These are phyloP conservation scores for Penicillium thymicola DNA, from an alignment of 2,329 filamentous ascomycete genomes.

Conservation along the genomic window DNA sequence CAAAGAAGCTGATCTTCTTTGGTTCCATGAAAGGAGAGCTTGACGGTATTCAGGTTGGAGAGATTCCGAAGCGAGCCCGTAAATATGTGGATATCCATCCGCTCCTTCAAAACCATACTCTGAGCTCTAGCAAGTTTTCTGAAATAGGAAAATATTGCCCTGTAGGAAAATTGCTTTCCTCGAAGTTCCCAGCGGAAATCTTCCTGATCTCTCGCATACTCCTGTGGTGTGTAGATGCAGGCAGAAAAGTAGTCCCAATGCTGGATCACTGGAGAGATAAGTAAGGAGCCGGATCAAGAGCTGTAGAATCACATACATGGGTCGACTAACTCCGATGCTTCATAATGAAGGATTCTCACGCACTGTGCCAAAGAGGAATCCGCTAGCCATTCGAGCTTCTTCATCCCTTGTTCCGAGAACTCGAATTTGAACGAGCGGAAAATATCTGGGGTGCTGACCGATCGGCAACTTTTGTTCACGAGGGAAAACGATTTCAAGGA, in stretches of 20 bases:
- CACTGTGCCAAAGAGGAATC: background rate
- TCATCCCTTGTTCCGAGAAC: background rate
- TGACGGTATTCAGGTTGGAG: background rate
- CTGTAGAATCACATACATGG: background rate
- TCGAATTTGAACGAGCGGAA: background rate
- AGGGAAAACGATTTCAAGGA: background rate
- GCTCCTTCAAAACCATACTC: background rate
- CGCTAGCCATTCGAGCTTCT: background rate
- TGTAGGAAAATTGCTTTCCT: background rate
- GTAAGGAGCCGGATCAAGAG: background rate
- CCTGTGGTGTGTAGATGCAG: background rate
- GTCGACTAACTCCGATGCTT: background rate
- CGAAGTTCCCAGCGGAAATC: background rate
- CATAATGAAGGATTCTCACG: background rate
- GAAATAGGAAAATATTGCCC: background rate
- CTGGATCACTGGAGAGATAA: background rate
- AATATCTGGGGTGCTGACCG: background rate
- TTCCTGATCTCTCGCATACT: background rate
- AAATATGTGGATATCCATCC: background rate
- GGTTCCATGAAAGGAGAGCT: background rate
- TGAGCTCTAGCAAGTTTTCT: background rate
- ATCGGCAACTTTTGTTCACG: background rate
- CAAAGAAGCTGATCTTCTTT: conserved; percentile 1
- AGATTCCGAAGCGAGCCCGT: background rate
- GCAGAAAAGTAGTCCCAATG: conserved; percentile 1